Percentiles rank a stretch among this genome's conserved stretches.
These are phyloP conservation scores for Fraxinus americana DNA, from an alignment of 257 asterid genomes.

Conservation along the genomic window DNA sequence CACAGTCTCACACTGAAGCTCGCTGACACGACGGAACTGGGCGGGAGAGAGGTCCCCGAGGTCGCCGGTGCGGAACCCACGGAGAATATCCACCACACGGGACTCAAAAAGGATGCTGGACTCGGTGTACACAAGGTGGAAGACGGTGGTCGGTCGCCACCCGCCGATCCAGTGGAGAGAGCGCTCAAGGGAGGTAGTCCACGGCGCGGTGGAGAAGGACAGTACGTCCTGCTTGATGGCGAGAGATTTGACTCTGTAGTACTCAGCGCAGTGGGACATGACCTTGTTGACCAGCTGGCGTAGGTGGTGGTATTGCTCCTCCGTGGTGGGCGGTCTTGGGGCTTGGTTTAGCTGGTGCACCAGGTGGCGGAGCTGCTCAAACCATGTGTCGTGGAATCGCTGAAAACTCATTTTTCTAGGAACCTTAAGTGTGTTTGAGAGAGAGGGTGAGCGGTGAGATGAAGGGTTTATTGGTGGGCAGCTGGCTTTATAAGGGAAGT, in stretches of 20 bases:
- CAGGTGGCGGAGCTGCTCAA: constrained; percentile 46
- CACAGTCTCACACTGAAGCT: constrained; percentile 79
- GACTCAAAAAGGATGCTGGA: constrained; percentile 74
- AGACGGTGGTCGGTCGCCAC: constrained; percentile 90
- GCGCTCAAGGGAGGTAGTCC: constrained; percentile 66
- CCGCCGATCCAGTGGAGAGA: constrained; percentile 86
- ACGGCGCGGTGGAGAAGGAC: constrained; percentile 52
- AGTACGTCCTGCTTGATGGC: constrained; percentile 51
- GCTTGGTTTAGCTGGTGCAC: constrained; percentile 45
- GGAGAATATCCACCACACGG: constrained; percentile 65
- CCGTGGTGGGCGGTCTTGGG: constrained; percentile 40
- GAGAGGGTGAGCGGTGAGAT: not conserved
- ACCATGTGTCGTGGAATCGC: constrained; percentile 57
- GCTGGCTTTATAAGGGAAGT: constrained; percentile 5
- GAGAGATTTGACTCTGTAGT: constrained; percentile 51
- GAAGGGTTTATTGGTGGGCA: not conserved
- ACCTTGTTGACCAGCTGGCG: constrained; percentile 42
- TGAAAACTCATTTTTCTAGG: constrained; percentile 42
- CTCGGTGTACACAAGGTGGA: constrained; percentile 79
- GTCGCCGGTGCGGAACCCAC: constrained; percentile 68
- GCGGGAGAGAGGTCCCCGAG: constrained; percentile 75
- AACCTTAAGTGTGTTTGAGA: not conserved
- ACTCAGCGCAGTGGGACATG: constrained; percentile 54
- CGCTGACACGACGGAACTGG: constrained; percentile 76
- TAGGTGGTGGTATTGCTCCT: constrained; percentile 37